Conservation (phyloP, 148 eudicot genomes). For the Chenopodium album region DNA sequence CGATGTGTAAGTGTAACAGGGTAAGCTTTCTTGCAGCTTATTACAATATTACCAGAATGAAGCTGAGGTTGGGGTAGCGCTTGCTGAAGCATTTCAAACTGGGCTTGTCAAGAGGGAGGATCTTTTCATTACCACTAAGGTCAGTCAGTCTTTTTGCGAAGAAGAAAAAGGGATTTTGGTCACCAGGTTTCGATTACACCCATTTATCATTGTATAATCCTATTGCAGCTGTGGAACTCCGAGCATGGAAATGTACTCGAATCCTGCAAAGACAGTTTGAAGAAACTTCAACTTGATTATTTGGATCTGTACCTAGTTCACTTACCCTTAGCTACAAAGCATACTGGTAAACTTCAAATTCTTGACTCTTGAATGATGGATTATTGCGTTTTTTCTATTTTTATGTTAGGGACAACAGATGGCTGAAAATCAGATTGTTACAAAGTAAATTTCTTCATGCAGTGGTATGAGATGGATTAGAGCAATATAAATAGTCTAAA, state of each 20-base stretch:
- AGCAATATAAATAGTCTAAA: not conserved
- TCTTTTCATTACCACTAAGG: constrained; percentile 92
- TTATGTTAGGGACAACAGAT: too few species aligned
- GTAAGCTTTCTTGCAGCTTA: constrained; percentile 56
- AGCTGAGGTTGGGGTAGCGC: constrained; percentile 93
- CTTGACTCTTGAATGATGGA: not conserved
- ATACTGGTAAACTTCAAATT: constrained; percentile 53
- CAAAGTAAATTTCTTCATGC: not conserved
- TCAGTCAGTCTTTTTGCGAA: not conserved
- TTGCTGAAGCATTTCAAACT: constrained; percentile 69
- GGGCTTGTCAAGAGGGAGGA: constrained; percentile 92
- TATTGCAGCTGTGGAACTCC: constrained; percentile 87
- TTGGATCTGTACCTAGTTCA: constrained; percentile 84
- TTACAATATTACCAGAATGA: constrained; percentile 87
- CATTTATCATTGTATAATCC: not conserved
- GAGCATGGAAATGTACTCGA: constrained; percentile 92
- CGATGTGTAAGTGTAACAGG: constrained; percentile 17
- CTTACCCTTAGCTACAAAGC: constrained; percentile 86
- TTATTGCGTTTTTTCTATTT: not conserved
- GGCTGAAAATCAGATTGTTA: too few species aligned
- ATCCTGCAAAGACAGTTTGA: constrained; percentile 84
- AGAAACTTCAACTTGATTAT: constrained; percentile 83
- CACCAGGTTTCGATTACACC: not conserved
- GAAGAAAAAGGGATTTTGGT: not conserved
- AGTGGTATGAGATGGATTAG: not conserved